Conservation (phyloP, 208 protist species). For the Leishmania aethiopica region DNA sequence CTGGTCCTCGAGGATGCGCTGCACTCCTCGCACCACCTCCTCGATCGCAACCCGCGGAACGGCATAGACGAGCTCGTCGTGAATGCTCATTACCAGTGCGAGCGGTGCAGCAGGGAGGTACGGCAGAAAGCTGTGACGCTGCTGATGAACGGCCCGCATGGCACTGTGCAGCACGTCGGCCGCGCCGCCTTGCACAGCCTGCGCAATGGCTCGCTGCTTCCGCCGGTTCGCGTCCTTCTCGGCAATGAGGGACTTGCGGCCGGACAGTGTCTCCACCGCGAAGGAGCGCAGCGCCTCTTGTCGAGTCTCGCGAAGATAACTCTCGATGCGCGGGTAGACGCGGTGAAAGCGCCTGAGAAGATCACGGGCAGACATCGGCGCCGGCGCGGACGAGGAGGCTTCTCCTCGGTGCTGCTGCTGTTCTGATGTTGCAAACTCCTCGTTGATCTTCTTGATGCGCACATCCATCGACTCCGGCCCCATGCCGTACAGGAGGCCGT, state of each 20-base stretch:
- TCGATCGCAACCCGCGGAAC: conserved; percentile 43
- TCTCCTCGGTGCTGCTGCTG: background rate
- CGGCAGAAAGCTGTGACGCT: conserved; percentile 55
- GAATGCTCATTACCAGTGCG: conserved; percentile 67
- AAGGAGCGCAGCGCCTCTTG: conserved; percentile 38
- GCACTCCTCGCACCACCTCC: conserved; percentile 47
- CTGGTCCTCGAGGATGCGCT: conserved; percentile 56
- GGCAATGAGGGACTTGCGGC: conserved; percentile 42
- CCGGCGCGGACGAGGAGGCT: background rate
- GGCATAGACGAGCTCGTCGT: conserved; percentile 89
- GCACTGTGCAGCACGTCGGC: conserved; percentile 82
- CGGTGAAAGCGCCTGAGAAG: conserved; percentile 56
- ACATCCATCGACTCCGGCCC: conserved; percentile 65
- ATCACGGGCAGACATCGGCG: conserved; percentile 32
- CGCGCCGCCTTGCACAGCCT: conserved; percentile 83
- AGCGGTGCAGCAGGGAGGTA: conserved; percentile 56
- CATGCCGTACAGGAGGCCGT: conserved; percentile 92
- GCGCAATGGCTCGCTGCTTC: conserved; percentile 70
- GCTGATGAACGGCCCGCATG: conserved; percentile 73
- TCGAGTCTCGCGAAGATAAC: conserved; percentile 61
- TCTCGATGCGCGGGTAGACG: conserved; percentile 62
- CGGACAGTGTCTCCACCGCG: conserved; percentile 50
- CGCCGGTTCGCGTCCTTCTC: conserved; percentile 49
- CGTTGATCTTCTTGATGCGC: conserved; percentile 25
- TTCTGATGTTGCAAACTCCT: background rate